A percentile compares a stretch with the other conserved stretches of the same genome.
These are phyloP conservation scores for Penicillium salamii DNA, from an alignment of 495 filamentous ascomycete genomes.

Conservation along the genomic window DNA sequence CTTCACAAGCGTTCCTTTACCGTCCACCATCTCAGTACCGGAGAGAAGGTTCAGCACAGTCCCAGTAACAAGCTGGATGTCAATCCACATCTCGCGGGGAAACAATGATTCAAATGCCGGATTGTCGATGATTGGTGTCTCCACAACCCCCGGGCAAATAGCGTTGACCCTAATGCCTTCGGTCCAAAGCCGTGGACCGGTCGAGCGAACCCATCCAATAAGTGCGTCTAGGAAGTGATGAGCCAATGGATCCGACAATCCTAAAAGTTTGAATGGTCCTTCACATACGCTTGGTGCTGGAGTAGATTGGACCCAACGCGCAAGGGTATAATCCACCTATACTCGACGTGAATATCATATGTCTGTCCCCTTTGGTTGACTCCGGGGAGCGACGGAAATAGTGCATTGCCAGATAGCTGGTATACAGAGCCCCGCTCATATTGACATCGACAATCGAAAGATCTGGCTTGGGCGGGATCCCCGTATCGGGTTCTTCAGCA, in stretches of 20 bases:
- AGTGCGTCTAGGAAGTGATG: slow-evolving; percentile 11
- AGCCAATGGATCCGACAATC: not conserved
- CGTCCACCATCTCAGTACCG: slow-evolving; percentile 13
- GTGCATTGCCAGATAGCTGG: slow-evolving; percentile 51
- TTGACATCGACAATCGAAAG: slow-evolving; percentile 57
- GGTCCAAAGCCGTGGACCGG: slow-evolving; percentile 5
- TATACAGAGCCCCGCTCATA: slow-evolving; percentile 61
- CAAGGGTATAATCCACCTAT: slow-evolving; percentile 22
- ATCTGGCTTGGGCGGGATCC: slow-evolving; percentile 44
- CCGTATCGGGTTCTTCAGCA: not conserved
- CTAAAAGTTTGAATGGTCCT: not conserved
- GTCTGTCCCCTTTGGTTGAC: not conserved
- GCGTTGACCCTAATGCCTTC: slow-evolving; percentile 21
- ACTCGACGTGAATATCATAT: slow-evolving; percentile 18
- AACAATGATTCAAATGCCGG: slow-evolving; percentile 5
- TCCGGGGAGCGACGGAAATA: slow-evolving; percentile 22
- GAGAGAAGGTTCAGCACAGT: slow-evolving; percentile 6
- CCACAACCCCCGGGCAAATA: slow-evolving; percentile 18
- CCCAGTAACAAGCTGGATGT: slow-evolving; percentile 5
- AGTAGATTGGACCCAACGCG: slow-evolving; percentile 10
- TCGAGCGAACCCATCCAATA: slow-evolving; percentile 16
- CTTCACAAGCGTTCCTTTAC: slow-evolving; percentile 5
- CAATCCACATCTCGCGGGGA: slow-evolving; percentile 5
- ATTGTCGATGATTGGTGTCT: slow-evolving; percentile 10
- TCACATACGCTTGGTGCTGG: slow-evolving; percentile 17